Percentiles rank a stretch among this genome's conserved stretches.
phyloP scores from a whole-genome alignment of 129 eudicot genomes.

The Chrysanthemum lavandulifolium region DNA sequence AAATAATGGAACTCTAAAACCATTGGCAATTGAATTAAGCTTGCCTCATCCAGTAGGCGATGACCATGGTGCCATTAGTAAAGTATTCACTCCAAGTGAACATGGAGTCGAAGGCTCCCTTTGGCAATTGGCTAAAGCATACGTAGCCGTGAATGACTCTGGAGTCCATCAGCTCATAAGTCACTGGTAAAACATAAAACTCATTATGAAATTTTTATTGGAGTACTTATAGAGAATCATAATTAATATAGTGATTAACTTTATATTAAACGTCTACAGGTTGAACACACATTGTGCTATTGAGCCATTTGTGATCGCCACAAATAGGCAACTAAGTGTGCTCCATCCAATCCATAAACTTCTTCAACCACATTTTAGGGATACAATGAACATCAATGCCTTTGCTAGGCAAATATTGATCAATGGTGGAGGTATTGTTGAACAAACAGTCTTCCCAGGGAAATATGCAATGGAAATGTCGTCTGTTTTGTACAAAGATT shows the following conservation, averaged over 20 bases:
- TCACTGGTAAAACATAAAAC: constrained; percentile 33
- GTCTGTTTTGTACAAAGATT: constrained; percentile 35
- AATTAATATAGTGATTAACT: neutral
- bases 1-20: constrained; percentile 52
- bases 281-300: constrained; percentile 56
- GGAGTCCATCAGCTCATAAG: constrained; percentile 59
- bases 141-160: constrained; percentile 52
- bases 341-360: constrained; percentile 64
- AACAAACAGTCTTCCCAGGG: constrained; percentile 45
- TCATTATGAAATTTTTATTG: too few relatives aligned
- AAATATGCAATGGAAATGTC: constrained; percentile 54
- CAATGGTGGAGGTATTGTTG: constrained; percentile 53
- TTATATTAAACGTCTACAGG: constrained; percentile 29
- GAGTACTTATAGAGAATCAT: neutral
- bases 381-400: constrained; percentile 59
- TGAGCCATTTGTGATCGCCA: constrained; percentile 62
- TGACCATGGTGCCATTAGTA: constrained; percentile 31
- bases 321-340: constrained; percentile 64
- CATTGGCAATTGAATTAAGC: constrained; percentile 56
- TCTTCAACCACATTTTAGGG: constrained; percentile 57
- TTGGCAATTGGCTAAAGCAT: constrained; percentile 66
- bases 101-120: constrained; percentile 43
- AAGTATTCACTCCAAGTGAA: constrained; percentile 47
- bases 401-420: constrained; percentile 39
- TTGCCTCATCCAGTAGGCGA: constrained; percentile 45